Conservation (phyloP, 768 basidiomycete genomes). For the Hortiboletus flavorubellus region DNA sequence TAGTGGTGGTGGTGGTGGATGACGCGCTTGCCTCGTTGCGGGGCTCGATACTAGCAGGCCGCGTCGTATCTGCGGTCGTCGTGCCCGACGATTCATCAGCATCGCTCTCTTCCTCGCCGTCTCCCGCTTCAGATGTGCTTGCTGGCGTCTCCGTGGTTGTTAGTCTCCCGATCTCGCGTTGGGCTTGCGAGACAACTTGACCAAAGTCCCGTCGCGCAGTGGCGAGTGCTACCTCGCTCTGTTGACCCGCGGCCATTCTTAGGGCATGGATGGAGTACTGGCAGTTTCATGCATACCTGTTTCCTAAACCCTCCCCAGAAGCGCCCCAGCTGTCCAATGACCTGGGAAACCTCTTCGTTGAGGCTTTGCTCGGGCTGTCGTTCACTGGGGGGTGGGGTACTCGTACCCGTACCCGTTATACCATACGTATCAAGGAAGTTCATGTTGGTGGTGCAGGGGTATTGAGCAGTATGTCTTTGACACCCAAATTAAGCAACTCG, state of each 20-base stretch:
- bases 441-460: conserved; percentile 39
- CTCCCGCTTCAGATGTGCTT: conserved; percentile 6
- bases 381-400: conserved; percentile 42
- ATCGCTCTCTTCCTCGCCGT: conserved; percentile 23
- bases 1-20: conserved; percentile 22
- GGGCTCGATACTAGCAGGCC: conserved; percentile 19
- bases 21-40: conserved; percentile 14
- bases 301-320: conserved; percentile 92
- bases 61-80: conserved; percentile 21
- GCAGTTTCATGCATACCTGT: conserved; percentile 53
- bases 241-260: conserved; percentile 6
- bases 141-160: conserved; percentile 35
- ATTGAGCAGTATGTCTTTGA: neutral
- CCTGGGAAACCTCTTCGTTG: conserved; percentile 86
- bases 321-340: conserved; percentile 79
- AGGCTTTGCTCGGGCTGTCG: conserved; percentile 52
- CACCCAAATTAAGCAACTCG: conserved; percentile 15
- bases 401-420: conserved; percentile 40
- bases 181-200: conserved; percentile 74
- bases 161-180: conserved; percentile 68
- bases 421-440: conserved; percentile 76
- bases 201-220: conserved; percentile 70
- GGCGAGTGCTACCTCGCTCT: conserved; percentile 71
- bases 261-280: neutral
- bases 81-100: conserved; percentile 28